Percentiles rank a stretch among this genome's conserved stretches.
These are phyloP conservation scores for Candida pini DNA, from an alignment of 805 yeast genomes.

Conservation along the genomic window DNA sequence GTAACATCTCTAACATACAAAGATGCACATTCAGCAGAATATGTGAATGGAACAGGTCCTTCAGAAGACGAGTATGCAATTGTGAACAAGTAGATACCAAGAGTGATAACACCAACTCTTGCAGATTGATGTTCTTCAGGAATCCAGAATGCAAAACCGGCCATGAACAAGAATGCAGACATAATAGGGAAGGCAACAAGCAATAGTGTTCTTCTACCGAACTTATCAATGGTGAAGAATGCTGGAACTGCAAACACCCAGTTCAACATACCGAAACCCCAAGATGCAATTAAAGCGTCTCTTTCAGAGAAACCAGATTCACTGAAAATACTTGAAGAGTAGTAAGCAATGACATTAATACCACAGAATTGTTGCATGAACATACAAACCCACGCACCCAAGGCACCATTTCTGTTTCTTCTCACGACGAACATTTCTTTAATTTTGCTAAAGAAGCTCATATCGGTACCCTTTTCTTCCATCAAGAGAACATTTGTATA, in stretches of 20 bases:
- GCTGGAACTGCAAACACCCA: conserved; percentile 85
- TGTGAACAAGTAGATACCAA: conserved; percentile 70
- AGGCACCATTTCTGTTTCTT: conserved; percentile 77
- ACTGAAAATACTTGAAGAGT: conserved; percentile 70
- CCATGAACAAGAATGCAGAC: conserved; percentile 50
- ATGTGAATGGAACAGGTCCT: conserved; percentile 88
- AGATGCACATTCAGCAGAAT: conserved; percentile 81
- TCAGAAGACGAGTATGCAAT: conserved; percentile 77
- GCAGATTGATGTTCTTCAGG: conserved; percentile 38
- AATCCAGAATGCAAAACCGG: conserved; percentile 73
- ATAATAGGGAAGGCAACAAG: conserved; percentile 58
- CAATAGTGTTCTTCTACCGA: conserved; percentile 63
- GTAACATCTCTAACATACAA: conserved; percentile 75
- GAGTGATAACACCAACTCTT: conserved; percentile 60
- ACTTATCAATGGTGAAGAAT: conserved; percentile 68
- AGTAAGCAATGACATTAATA: conserved; percentile 81
- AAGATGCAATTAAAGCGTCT: conserved; percentile 68
- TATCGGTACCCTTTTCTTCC: conserved; percentile 52
- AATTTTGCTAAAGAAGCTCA: conserved; percentile 42
- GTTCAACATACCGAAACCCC: conserved; percentile 83
- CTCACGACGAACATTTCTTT: conserved; percentile 61
- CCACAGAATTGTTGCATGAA: conserved; percentile 93
- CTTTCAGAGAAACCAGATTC: conserved; percentile 59
- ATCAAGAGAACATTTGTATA: conserved; percentile 59
- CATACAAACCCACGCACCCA: conserved; percentile 78